Conservation (phyloP, 139 green algal species). For the Spirogloea muscicola region DNA sequence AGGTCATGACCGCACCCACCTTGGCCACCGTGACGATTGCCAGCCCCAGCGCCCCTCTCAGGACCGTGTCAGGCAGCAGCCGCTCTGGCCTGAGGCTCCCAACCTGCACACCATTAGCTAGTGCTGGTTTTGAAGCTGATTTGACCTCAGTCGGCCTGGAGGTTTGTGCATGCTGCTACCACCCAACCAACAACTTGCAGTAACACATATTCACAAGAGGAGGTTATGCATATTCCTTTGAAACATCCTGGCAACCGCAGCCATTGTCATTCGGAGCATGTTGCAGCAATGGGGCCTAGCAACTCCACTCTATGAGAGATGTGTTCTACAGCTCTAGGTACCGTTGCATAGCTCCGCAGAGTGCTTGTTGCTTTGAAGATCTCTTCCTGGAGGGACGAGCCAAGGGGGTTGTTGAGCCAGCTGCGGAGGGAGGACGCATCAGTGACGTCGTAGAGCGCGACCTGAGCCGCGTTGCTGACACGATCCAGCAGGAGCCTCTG, state of each 20-base stretch:
- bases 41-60: constrained; percentile 11
- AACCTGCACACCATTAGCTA: constrained; percentile 22
- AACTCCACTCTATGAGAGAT: too few relatives aligned
- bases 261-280: too few relatives aligned
- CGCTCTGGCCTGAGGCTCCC: constrained; percentile 21
- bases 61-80: constrained; percentile 11
- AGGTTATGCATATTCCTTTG: too few relatives aligned
- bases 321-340: too few relatives aligned
- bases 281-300: too few relatives aligned
- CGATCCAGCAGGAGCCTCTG: constrained; percentile 14
- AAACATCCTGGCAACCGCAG: too few relatives aligned
- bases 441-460: constrained; percentile 39
- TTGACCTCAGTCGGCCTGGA: too few relatives aligned
- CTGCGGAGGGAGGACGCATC: constrained; percentile 14
- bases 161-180: too few relatives aligned
- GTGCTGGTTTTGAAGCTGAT: too few relatives aligned
- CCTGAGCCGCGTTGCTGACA: constrained; percentile 35
- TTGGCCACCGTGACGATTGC: constrained; percentile 34
- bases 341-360: constrained; percentile 25
- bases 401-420: constrained; percentile 43
- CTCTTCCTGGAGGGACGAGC: constrained; percentile 33
- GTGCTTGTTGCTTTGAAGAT: constrained; percentile 49
- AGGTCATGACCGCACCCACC: constrained; percentile 12
- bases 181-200: too few relatives aligned
- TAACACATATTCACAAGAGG: too few relatives aligned